Evolutionary conservation across 208 protist species (phyloP), one percentile per base, ranked within the genome.

Genomic region (Crithidia expoeki): DNA sequence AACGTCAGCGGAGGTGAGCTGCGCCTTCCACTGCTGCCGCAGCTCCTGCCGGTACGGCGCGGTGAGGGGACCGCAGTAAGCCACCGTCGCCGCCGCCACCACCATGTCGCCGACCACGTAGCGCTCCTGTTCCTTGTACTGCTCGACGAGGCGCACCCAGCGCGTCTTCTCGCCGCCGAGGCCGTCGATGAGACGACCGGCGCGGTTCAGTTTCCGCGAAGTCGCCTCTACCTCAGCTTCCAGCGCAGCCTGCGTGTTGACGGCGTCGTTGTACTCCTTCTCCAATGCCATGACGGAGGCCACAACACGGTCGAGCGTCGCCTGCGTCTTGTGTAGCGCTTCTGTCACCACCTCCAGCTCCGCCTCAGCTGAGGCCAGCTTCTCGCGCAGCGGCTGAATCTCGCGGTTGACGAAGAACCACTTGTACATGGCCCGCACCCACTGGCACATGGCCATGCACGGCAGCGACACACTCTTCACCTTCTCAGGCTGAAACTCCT

Each of bases 401-500:
- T 94, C 86, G 46, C 94, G 95, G 70, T 98, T 96, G 16, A 98
- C 97, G 72, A 97, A 94, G 81, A 99, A 98, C 88, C 98, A 99
- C 71, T 94, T 94, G 84, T 98, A 94, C 97, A 99, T 99, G 63
- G 98, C 97, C 21, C 94, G 93, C 69, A 98, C 97, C 98, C 98
- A 99, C 73, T 94, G 83, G 74, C 98, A 99, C 87, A 99, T 98
- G 67, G 97, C 96, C 79, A 97, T 98, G 80, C 98, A 99, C 33
- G 98, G 98, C 74, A 97, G 87, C 17, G 97, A 99, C 2, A 98
- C 97, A 27, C 92, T 90, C 47, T 86, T 85, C 38, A 98, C 93
- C 77, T 96, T 96, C 40, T 95, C 87, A 5, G 94, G 91, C 60
- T 95, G 89, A 73, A 97, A 97, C 76, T 97, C 88, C 36, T 93